phyloP scores from a whole-genome alignment of 1,284 basidiomycete species.

The Cryptococcus floricola region DNA sequence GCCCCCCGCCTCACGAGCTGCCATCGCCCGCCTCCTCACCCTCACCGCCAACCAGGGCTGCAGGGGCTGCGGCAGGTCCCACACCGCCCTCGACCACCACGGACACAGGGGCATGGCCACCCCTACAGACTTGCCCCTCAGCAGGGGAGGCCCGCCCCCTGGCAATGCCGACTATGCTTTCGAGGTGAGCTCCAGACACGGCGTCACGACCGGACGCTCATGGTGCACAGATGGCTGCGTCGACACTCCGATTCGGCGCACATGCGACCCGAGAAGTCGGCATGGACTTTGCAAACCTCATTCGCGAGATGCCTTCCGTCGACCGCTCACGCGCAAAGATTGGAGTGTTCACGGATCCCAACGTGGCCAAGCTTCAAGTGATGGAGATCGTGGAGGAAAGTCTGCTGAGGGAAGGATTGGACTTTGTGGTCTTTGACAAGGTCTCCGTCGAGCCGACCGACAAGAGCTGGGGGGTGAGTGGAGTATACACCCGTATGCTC shows the following conservation, averaged over 20 bases:
- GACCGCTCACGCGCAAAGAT: constrained; percentile 57
- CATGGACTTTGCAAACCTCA: constrained; percentile 39
- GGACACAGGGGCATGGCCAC: constrained; percentile 59
- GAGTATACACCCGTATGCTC: background rate
- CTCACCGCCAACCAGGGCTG: constrained; percentile 41
- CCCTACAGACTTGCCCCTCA: constrained; percentile 62
- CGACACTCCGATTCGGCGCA: constrained; percentile 82
- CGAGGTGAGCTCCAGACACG: constrained; percentile 59
- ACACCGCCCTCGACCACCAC: constrained; percentile 29
- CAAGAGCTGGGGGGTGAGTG: constrained; percentile 52
- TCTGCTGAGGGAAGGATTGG: constrained; percentile 37
- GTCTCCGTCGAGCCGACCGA: constrained; percentile 90
- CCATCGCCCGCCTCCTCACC: constrained; percentile 36
- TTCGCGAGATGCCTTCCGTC: constrained; percentile 27
- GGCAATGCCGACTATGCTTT: constrained; percentile 90
- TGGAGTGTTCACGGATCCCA: constrained; percentile 88
- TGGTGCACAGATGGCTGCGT: constrained; percentile 69
- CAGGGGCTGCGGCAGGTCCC: constrained; percentile 42
- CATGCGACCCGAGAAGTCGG: constrained; percentile 88
- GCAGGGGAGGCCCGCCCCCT: constrained; percentile 25
- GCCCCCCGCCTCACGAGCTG: constrained; percentile 33
- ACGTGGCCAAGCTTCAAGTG: constrained; percentile 73
- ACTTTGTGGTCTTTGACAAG: constrained; percentile 79
- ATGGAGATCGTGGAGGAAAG: constrained; percentile 62
- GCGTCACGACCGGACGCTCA: background rate